Base-by-base conservation (phyloP, 148 eudicot species). In the Camellia japonica region DNA sequence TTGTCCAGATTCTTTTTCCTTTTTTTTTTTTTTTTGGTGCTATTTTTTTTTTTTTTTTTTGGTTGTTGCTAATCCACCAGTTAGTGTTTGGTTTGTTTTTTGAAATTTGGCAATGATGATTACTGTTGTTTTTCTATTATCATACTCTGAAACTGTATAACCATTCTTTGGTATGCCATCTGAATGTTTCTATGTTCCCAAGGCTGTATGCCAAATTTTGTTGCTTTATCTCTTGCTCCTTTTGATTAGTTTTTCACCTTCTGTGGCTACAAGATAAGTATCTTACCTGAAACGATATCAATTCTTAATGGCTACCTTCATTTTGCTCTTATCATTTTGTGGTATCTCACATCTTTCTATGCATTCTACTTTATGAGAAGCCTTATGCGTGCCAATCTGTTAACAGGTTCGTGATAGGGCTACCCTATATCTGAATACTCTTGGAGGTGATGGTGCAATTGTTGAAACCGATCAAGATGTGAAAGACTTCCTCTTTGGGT, bases 381-480 rank as follows among this genome's bases (percentile, higher is more conserved):
- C 3, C 54, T 68, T 67, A 12, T 81, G 75, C 23, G 44, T 70
- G 44, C 38, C 65, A 78, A 80, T 86, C 65, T 67, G n/a, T 82
- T 69, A 72, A 71, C 88, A 96, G 99, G 99, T 96, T 79, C 97
- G 99, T 82, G 99, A 96, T 78, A 90, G 99, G 90, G 99, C 99
- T 49, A 96, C 99, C 10, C 93, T 95, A 42, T 95, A 95, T 83
- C 84, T 95, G 87, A 87, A 88, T 74, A 93, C 85, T 61, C 91
- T 95, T 82, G 97, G 88, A 79, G 98, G 94, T 54, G 94, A 93
- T 83, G 95, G 93, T 77, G 87, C 86, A 78, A 90, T 89, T 52
- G 87, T 88, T 88, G 99, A 95, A 90, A 91, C 97, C 76, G 98
- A 91, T 74, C 79, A 90, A 82, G 93, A 89, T 80, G 90, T 87